These are phyloP conservation scores for Nigrospora osmanthi DNA, from an alignment of 2,329 filamentous ascomycete genomes.

Conservation along the genomic window DNA sequence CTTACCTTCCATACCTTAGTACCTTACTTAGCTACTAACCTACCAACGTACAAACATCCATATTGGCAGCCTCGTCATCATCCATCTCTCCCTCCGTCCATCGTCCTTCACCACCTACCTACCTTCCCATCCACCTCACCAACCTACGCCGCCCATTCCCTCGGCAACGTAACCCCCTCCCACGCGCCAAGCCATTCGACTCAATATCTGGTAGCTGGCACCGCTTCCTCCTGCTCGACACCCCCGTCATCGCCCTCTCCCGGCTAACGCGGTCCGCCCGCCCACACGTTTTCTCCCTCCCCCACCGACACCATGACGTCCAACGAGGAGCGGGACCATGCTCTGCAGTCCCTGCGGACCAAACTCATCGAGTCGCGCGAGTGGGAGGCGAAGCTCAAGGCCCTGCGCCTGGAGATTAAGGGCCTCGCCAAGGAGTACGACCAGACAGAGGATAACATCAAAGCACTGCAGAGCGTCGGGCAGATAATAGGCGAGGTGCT, in stretches of 20 bases:
- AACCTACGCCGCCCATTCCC: too few relatives aligned
- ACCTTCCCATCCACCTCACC: neutral
- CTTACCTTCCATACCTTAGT: too few relatives aligned
- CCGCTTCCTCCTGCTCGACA: too few relatives aligned
- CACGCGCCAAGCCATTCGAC: too few relatives aligned
- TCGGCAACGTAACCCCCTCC: too few relatives aligned
- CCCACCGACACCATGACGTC: constrained; percentile 32
- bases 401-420: constrained; percentile 90
- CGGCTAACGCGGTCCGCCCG: neutral
- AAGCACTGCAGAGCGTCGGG: constrained; percentile 95
- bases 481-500: constrained; percentile 99
- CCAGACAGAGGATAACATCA: constrained; percentile 98
- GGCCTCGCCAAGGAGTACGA: constrained; percentile 91
- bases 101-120: neutral
- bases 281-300: neutral
- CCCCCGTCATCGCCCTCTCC: too few relatives aligned
- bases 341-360: constrained; percentile 69
- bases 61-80: too few relatives aligned
- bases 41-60: too few relatives aligned
- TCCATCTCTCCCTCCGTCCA: neutral
- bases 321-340: constrained; percentile 56
- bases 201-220: too few relatives aligned
- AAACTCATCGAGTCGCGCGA: constrained; percentile 92
- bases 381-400: constrained; percentile 97
- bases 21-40: too few relatives aligned